These are phyloP conservation scores for Butyriboletus appendiculatus DNA, from an alignment of 1,284 basidiomycete genomes.

Conservation along the genomic window DNA sequence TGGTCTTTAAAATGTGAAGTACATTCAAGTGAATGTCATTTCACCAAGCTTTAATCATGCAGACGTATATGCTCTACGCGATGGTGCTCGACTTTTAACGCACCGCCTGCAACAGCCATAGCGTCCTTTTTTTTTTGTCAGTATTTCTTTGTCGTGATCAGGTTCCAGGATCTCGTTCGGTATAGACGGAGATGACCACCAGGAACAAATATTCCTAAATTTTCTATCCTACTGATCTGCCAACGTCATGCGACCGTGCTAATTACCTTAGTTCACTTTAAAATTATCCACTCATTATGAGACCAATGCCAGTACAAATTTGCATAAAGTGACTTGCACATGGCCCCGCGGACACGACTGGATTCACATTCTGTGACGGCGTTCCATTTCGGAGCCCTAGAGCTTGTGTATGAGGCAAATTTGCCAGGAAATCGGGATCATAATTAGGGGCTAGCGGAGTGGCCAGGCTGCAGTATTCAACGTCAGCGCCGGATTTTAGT, in stretches of 20 bases:
- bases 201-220: conserved; percentile 13
- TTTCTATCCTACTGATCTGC: background rate
- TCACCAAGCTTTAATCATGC: conserved; percentile 4
- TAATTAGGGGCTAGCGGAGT: background rate
- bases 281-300: background rate
- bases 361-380: background rate
- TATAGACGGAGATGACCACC: conserved; percentile 22
- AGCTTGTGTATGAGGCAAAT: background rate
- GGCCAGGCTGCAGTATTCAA: background rate
- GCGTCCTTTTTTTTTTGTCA: conserved; percentile 2
- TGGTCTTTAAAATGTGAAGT: conserved; percentile 12
- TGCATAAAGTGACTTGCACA: background rate
- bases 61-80: background rate
- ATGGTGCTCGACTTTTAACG: background rate
- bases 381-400: background rate
- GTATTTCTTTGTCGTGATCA: background rate
- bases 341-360: background rate
- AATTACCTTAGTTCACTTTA: background rate
- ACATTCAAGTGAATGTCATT: conserved; percentile 13
- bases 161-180: background rate
- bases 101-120: background rate
- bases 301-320: background rate
- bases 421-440: background rate
- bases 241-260: background rate
- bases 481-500: background rate